Percentiles rank a stretch among this genome's conserved stretches.
phyloP scores from a whole-genome alignment of 2,329 filamentous ascomycete genomes.

The Colletotrichum falcatum region DNA sequence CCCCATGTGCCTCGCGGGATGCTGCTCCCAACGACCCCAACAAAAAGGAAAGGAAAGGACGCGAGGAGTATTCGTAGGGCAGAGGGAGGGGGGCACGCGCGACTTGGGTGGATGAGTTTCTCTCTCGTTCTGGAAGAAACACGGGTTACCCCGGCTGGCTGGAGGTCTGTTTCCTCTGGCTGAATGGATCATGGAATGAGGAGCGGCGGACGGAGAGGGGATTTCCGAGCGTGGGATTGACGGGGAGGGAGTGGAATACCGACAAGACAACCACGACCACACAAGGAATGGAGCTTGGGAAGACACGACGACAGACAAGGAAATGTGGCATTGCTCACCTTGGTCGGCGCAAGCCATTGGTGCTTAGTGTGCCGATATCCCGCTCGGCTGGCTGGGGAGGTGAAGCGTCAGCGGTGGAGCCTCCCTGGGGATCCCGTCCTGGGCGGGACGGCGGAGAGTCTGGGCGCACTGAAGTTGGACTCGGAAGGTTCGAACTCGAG shows the following conservation, averaged over 20 bases:
- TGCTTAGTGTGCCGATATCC: slow-evolving; percentile 32
- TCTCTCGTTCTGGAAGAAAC: slow-evolving; percentile 21
- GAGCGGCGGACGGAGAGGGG: slow-evolving; percentile 23
- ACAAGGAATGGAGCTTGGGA: slow-evolving; percentile 12
- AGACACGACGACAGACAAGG: slow-evolving; percentile 27
- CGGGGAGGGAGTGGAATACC: slow-evolving; percentile 11
- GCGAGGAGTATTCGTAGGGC: not conserved
- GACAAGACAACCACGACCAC: not conserved
- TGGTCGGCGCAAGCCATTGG: slow-evolving; percentile 29
- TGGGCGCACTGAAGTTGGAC: slow-evolving; percentile 21
- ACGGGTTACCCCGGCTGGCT: slow-evolving; percentile 23
- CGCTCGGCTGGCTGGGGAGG: slow-evolving; percentile 9
- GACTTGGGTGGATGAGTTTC: not conserved
- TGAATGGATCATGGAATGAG: slow-evolving; percentile 16
- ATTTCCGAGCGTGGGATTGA: not conserved
- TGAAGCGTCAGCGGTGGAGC: slow-evolving; percentile 34
- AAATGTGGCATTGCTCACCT: slow-evolving; percentile 37
- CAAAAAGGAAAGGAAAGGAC: slow-evolving; percentile 2
- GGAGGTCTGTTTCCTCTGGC: slow-evolving; percentile 24
- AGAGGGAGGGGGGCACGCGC: not conserved
- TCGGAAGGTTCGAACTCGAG: slow-evolving; percentile 1
- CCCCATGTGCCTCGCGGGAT: slow-evolving; percentile 20
- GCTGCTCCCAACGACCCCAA: slow-evolving; percentile 33
- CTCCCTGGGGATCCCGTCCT: slow-evolving; percentile 6
- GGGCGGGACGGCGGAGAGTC: slow-evolving; percentile 32